Evolutionary conservation across 208 protist genomes (phyloP).

Genomic region (Crithidia expoeki): DNA sequence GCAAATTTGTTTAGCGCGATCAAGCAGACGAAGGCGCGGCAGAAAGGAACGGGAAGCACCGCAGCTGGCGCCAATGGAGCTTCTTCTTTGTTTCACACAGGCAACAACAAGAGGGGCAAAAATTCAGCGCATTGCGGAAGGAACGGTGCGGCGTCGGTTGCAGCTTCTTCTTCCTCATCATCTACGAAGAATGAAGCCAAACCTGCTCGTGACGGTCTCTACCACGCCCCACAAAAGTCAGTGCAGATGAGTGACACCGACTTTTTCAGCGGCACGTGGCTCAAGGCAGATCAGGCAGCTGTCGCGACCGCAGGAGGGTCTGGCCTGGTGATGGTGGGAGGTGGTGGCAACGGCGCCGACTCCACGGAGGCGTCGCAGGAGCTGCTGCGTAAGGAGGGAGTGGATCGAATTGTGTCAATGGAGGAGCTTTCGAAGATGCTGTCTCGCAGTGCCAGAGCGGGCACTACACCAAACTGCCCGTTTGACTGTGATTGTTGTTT

Average conservation of each 20-base stretch:
- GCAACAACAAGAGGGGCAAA: neutral
- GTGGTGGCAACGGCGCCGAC: conserved; percentile 4
- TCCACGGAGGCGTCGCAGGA: conserved; percentile 22
- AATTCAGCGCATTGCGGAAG: neutral
- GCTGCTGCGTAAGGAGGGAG: conserved; percentile 59
- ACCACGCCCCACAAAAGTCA: conserved; percentile 73
- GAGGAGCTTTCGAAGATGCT: conserved; percentile 81
- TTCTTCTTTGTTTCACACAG: neutral
- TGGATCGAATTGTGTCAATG: conserved; percentile 80
- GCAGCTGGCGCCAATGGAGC: neutral
- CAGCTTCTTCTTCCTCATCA: too few species aligned
- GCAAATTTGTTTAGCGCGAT: conserved; percentile 28
- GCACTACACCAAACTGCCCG: conserved; percentile 88
- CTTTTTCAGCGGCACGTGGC: conserved; percentile 71
- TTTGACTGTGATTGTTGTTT: conserved; percentile 94
- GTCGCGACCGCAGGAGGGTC: neutral
- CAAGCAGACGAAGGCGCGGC: conserved; percentile 23
- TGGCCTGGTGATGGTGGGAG: neutral
- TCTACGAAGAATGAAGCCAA: neutral
- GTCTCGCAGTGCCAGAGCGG: conserved; percentile 70
- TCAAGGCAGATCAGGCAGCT: conserved; percentile 26
- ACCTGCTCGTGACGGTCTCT: conserved; percentile 68
- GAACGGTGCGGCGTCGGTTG: neutral
- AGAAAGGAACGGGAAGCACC: neutral
- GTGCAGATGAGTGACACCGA: conserved; percentile 77